phyloP scores from a whole-genome alignment of 192 early-diverging fungal species.

The Gonapodya prolifera region DNA sequence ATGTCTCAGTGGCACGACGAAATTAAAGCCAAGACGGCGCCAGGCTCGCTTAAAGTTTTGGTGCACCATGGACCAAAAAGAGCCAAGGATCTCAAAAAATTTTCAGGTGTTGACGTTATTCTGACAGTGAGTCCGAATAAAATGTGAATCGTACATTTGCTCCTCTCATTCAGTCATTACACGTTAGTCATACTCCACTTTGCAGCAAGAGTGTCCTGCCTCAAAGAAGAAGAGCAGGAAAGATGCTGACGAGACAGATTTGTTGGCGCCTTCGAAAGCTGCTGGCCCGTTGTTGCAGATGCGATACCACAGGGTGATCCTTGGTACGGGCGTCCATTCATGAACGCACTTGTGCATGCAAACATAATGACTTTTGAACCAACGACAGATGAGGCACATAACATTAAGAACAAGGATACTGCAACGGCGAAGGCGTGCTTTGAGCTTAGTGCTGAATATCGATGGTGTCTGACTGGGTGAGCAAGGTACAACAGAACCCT shows the following conservation, averaged over 20 bases:
- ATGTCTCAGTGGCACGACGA: conserved; percentile 67
- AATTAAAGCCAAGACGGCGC: conserved; percentile 40
- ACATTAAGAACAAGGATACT: conserved; percentile 27
- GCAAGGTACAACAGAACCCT: conserved; percentile 23
- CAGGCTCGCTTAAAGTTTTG: conserved; percentile 39
- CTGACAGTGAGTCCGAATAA: neutral
- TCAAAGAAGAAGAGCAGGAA: neutral
- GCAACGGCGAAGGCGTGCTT: conserved; percentile 14
- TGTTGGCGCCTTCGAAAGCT: neutral
- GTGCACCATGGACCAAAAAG: conserved; percentile 49
- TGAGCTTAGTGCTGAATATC: conserved; percentile 13
- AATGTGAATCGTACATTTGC: too few species aligned
- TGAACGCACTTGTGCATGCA: too few species aligned
- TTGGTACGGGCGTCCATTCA: neutral
- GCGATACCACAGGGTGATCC: neutral
- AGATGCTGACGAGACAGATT: neutral
- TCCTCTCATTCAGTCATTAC: too few species aligned
- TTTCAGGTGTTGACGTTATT: neutral
- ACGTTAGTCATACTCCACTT: neutral
- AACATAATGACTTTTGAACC: neutral
- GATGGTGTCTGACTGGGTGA: conserved; percentile 32
- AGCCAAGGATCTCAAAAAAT: neutral
- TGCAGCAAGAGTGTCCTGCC: neutral
- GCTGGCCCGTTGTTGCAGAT: neutral
- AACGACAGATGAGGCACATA: conserved; percentile 26